Evolutionary conservation across 2,329 filamentous ascomycete genomes (phyloP), one percentile per base, ranked within the genome.

Genomic region (Fonsecaea nubica): DNA sequence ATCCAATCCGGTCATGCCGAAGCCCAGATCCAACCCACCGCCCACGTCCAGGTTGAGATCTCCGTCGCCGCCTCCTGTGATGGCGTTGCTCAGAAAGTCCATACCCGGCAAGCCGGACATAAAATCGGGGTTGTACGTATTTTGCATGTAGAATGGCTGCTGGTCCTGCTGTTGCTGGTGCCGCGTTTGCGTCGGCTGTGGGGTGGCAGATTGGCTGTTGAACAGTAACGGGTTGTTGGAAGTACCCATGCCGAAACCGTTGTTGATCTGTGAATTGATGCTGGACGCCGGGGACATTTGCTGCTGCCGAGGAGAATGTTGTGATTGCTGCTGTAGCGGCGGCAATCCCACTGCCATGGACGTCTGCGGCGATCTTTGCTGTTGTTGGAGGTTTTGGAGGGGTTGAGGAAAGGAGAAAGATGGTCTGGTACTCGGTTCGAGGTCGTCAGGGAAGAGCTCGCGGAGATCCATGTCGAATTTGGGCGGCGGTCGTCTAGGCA

Each of bases 381-480:
- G 64, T n/a, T 62, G 65, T 42, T 62, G 65, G 7, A 58, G 50
- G 10, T 55, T 58, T 21, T 63, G 63, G 10, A 68, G 54, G 15
- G 64, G 66, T 15, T 61, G 58, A 15, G 69, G 65, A 13, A 70
- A 64, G 48, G 65, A 69, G 12, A 66, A 55, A 53, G 69, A 71
- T 5, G 71, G 65, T 4, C 65, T 67, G 30, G 52, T 30, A 40
- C 63, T 68, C 2, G 65, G 77, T 67, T 74, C 75, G 58, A 71
- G 75, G 66, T 80, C 79, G 36, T 84, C 82, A 4, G 77, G 79
- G 73, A 85, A 85, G 0, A 86, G 76, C 64, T 84, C 82, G 45
- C 79, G 81, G 10, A 85, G 75, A 67, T 85, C 83, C 82, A 85
- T 85, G 74, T 89, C 86, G 74, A 88, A 88, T 64, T 81, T 81